phyloP scores from a whole-genome alignment of 164 flowering plant species.

The Magnolia sinica region DNA sequence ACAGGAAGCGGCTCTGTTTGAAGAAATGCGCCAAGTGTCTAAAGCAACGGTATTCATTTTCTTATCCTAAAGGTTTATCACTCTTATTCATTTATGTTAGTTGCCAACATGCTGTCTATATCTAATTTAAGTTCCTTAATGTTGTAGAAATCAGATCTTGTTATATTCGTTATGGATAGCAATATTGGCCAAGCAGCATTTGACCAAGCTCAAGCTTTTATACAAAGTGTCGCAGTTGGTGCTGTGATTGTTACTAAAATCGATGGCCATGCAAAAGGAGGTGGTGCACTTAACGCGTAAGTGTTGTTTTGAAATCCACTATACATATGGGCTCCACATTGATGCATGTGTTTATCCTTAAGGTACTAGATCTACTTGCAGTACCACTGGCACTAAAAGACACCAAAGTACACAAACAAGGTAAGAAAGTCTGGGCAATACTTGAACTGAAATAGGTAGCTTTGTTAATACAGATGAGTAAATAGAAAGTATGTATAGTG shows the following conservation, averaged over 20 bases:
- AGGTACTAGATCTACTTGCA: too few species aligned
- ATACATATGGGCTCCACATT: too few species aligned
- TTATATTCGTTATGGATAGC: conserved; percentile 97
- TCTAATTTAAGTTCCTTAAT: neutral
- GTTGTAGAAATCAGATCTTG: conserved; percentile 95
- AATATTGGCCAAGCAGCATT: conserved; percentile 99
- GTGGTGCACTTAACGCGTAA: conserved; percentile 43
- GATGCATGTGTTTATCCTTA: too few species aligned
- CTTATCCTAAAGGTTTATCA: neutral
- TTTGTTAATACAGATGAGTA: neutral
- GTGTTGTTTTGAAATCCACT: conserved; percentile 2
- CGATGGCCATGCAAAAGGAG: conserved; percentile 43
- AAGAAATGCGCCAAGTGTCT: conserved; percentile 98
- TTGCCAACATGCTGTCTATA: neutral
- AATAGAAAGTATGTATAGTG: too few species aligned
- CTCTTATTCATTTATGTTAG: neutral
- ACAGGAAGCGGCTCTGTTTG: conserved; percentile 95
- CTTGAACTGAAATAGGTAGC: neutral
- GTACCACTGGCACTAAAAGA: too few species aligned
- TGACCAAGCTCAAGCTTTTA: conserved; percentile 98
- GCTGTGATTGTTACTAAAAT: conserved; percentile 72
- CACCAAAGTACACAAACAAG: neutral
- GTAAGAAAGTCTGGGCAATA: neutral
- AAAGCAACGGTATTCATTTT: conserved; percentile 77
- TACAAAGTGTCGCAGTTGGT: conserved; percentile 95